Evolutionary conservation across 2,329 filamentous ascomycete genomes (phyloP), one percentile per base, ranked within the genome.

Genomic region (Pestalotiopsis sp.): DNA sequence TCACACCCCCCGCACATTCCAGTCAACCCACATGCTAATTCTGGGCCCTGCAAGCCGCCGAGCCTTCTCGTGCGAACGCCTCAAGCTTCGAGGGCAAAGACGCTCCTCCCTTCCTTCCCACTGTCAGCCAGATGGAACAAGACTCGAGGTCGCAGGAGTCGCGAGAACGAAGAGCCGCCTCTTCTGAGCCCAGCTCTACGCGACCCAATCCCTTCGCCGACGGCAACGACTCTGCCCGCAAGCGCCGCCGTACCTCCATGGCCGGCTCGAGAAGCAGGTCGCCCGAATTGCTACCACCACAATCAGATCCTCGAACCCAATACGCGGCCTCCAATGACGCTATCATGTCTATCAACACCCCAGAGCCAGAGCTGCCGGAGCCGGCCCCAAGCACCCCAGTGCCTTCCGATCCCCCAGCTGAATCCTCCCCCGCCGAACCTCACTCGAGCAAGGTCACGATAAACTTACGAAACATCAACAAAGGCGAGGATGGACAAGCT

Each of bases 181-280:
- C 88, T 75, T 86, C 87, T 80, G 89, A 91, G 82, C 86, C 87
- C 78, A 85, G 85, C 79, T 87, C 88, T 75, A 89, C 86, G 73
- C 86, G 89, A 71, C 87, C 87, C 66, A 90, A 91, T 72, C 89
- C 89, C 56, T 91, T 91, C 80, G 88, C 90, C 79, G 88, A 90
- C 79, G 82, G 80, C 76, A 86, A 88, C 72, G 75, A 80, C 61
- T 83, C 85, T 57, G 84, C 89, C 68, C 84, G 89, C 72, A 91
- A 91, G 78, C 87, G 89, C 66, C 88, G 87, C 71, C 86, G 89
- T 73, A 89, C 88, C 38, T 90, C 89, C 14, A 80, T 84, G 65
- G 85, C 85, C 68, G 84, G 81, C 68, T 90, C 88, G 31, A 83
- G 85, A 69, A 87, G 85, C 74, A 80, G 80, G 69, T 89, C 88